Percentiles rank a stretch among this genome's conserved stretches.
Conservation (phyloP, 305 asterid genomes). For the Coffea humblotiana region DNA sequence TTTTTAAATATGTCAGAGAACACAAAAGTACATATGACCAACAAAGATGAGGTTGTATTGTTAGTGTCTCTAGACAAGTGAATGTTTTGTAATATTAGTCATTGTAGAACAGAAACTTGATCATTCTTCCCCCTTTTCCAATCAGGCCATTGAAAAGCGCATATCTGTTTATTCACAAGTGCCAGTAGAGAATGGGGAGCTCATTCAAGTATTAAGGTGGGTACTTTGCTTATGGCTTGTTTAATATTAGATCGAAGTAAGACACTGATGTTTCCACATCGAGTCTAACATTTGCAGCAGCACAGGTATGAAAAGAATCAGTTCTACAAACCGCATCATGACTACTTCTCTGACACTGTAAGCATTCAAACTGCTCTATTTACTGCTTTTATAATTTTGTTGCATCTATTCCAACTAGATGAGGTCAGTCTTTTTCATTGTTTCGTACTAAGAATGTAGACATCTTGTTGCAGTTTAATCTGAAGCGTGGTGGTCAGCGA, state of each 20-base stretch:
- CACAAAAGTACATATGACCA: background rate
- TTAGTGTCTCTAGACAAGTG: background rate
- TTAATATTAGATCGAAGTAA: conserved; percentile 13
- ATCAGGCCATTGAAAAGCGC: conserved; percentile 85
- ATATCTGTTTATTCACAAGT: conserved; percentile 84
- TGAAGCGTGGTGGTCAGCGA: conserved; percentile 87
- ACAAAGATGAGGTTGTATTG: background rate
- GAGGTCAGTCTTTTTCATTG: conserved; percentile 15
- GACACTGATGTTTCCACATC: conserved; percentile 33
- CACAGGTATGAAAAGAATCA: conserved; percentile 88
- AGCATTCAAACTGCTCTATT: conserved; percentile 29
- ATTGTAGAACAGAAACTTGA: background rate
- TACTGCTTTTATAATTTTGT: conserved; percentile 10
- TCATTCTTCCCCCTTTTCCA: conserved; percentile 14
- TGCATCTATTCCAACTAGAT: conserved; percentile 10
- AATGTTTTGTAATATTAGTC: background rate
- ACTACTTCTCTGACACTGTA: conserved; percentile 81
- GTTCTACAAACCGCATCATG: conserved; percentile 82
- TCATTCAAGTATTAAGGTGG: conserved; percentile 79
- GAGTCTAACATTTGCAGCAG: conserved; percentile 80
- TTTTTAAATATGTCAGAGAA: background rate
- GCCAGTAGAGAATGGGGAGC: conserved; percentile 89
- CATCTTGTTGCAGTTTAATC: conserved; percentile 61
- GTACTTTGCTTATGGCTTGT: conserved; percentile 21
- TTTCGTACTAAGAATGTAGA: conserved; percentile 7